Evolutionary conservation across 345 rosid genomes (phyloP), one percentile per base, ranked within the genome.

Genomic region (Ceriops zippeliana): DNA sequence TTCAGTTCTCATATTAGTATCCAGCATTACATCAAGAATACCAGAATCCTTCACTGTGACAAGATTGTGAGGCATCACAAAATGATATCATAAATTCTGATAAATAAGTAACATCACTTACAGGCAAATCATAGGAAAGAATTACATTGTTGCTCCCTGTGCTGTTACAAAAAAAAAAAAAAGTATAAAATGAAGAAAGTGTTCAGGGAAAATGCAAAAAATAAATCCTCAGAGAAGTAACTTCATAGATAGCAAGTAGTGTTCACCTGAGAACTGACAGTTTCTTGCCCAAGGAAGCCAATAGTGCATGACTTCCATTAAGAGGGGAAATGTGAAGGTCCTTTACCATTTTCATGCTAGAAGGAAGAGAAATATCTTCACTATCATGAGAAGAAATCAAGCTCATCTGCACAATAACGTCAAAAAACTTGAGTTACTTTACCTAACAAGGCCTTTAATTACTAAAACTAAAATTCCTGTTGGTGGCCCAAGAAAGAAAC

Each of bases 231-330:
- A 69, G 26, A 32, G 8, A 49, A 74, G 65, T 2, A 51, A 47
- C 9, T 35, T 24, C 52, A 70, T 42, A 62, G 46, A 38, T 51
- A 49, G 63, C 53, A 10, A 42, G 58, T 27, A 65, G 26, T 26
- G 17, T 60, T 28, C 74, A 89, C 96, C 93, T 93, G 74, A 90
- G 73, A 80, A 93, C 79, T 31, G 90, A 86, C 78, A 93, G 58
- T 58, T 81, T 86, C 82, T 89, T 93, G 58, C 97, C 97, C 56
- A 93, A 68, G 65, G 97, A 85, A 71, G 96, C 88, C 76, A 75
- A 87, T 47, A 90, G 87, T 26, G 80, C 90, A 72, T 82, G 89
- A 71, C 75, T 80, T 37, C 82, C 66, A 66, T 82, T 68, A 66
- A 59, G 79, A 26, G 96, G 92, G 77, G 91, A 90, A 58, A 93